Percentiles rank a stretch among this genome's conserved stretches.
phyloP scores from a whole-genome alignment of 139 green algal genomes.

The Gonium pectorale region DNA sequence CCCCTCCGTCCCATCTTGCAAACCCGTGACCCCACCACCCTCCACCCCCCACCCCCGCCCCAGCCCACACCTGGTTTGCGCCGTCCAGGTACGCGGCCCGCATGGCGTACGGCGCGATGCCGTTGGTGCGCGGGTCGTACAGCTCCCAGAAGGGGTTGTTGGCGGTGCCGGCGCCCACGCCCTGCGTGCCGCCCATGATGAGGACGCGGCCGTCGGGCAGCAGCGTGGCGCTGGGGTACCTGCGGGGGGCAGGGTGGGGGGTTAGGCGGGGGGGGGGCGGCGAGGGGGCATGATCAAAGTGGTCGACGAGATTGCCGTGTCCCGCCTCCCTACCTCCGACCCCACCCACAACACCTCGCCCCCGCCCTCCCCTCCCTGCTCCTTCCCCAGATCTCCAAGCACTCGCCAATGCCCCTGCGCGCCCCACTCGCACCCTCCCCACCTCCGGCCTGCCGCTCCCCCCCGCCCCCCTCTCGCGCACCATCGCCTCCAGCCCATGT shows the following conservation, averaged over 20 bases:
- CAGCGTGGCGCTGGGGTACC: slow-evolving; percentile 53
- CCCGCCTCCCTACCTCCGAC: background rate
- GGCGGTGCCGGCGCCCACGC: slow-evolving; percentile 48
- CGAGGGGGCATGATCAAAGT: no score
- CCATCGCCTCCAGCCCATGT: slow-evolving; percentile 41
- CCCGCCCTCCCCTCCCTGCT: background rate
- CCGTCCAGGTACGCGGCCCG: slow-evolving; percentile 25
- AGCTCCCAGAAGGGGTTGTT: slow-evolving; percentile 57
- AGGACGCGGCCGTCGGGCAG: slow-evolving; percentile 45
- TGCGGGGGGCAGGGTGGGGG: background rate
- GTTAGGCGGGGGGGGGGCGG: no score
- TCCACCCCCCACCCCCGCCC: background rate
- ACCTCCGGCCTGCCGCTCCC: background rate
- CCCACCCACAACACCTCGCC: background rate
- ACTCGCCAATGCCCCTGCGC: no score
- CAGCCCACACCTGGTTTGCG: slow-evolving; percentile 25
- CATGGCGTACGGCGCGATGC: background rate
- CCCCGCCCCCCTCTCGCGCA: background rate
- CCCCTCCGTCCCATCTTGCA: no score
- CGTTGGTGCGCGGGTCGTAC: slow-evolving; percentile 28
- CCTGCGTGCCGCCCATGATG: slow-evolving; percentile 62
- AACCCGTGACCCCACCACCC: background rate
- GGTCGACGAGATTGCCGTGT: no score
- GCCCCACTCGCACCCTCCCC: background rate
- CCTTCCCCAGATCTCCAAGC: no score